These are phyloP conservation scores for Didymella sp. DNA, from an alignment of 2,329 filamentous ascomycete genomes.

Conservation along the genomic window DNA sequence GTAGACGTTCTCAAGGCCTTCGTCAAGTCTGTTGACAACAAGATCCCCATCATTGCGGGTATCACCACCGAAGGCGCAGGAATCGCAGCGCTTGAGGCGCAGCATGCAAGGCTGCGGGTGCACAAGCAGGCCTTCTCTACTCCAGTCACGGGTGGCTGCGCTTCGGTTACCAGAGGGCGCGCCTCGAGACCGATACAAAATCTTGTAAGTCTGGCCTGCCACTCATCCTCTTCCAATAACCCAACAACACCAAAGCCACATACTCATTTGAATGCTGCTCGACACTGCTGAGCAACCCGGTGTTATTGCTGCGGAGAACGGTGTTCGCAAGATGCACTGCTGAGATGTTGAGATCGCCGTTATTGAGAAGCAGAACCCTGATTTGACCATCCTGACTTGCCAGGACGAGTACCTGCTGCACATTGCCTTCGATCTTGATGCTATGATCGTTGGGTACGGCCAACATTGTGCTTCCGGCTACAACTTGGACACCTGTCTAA, in stretches of 20 bases:
- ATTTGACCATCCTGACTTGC: slow-evolving; percentile 60
- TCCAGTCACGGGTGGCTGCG: slow-evolving; percentile 63
- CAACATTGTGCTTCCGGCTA: slow-evolving; percentile 52
- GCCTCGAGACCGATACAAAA: slow-evolving; percentile 60
- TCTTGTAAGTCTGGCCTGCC: slow-evolving; percentile 58
- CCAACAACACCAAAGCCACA: slow-evolving; percentile 61
- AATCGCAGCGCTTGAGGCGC: slow-evolving; percentile 60
- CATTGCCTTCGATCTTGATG: slow-evolving; percentile 61
- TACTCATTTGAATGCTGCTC: slow-evolving; percentile 61
- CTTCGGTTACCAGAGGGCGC: slow-evolving; percentile 64
- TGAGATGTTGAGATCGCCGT: slow-evolving; percentile 64
- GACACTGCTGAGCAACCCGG: slow-evolving; percentile 61
- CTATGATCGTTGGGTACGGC: slow-evolving; percentile 63
- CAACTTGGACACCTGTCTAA: slow-evolving; percentile 27
- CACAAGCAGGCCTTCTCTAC: slow-evolving; percentile 60
- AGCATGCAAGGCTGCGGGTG: slow-evolving; percentile 60
- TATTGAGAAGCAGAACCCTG: slow-evolving; percentile 57
- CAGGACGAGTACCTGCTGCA: slow-evolving; percentile 63
- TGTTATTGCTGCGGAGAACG: slow-evolving; percentile 65
- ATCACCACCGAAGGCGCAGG: slow-evolving; percentile 63
- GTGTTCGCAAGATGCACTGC: slow-evolving; percentile 63
- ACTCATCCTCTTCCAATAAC: slow-evolving; percentile 62
- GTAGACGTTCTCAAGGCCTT: slow-evolving; percentile 60
- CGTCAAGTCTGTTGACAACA: slow-evolving; percentile 60
- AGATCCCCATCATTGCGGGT: slow-evolving; percentile 60